Conservation (phyloP, 805 yeast genomes). For the Metschnikowia baotianmanensis region DNA sequence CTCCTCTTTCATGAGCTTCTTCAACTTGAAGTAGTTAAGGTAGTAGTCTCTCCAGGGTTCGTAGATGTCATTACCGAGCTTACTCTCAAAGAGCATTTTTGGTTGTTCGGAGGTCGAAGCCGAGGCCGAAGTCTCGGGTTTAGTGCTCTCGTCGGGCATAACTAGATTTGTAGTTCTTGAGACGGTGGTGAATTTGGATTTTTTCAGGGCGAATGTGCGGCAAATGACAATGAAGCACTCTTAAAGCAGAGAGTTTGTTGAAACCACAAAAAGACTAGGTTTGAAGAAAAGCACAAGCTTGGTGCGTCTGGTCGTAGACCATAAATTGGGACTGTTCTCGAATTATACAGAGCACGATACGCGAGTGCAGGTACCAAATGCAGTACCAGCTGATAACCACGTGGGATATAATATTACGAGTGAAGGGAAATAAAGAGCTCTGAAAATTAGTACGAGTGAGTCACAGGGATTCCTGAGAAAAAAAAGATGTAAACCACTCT, state of each 20-base stretch:
- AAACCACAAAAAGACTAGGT: no score
- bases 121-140: no score
- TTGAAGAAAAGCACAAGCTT: no score
- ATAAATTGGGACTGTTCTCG: not conserved
- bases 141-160: constrained; percentile 3
- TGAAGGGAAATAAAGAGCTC: not conserved
- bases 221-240: not conserved
- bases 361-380: constrained; percentile 1
- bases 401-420: constrained; percentile 7
- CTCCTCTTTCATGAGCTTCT: constrained; percentile 68
- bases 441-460: not conserved
- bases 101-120: constrained; percentile 1
- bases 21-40: constrained; percentile 62
- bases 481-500: no score
- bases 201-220: no score
- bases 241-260: no score
- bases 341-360: not conserved
- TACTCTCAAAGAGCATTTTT: constrained; percentile 82
- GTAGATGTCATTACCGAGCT: constrained; percentile 75
- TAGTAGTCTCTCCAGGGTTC: constrained; percentile 85
- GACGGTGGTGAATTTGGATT: no score
- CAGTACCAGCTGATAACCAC: constrained; percentile 8
- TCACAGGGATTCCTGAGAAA: no score
- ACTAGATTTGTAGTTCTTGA: no score
- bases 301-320: no score